Evolutionary conservation across 1,284 basidiomycete species (phyloP), one percentile per base, ranked within the genome.

Genomic region (Leccinum pseudoinsigne): DNA sequence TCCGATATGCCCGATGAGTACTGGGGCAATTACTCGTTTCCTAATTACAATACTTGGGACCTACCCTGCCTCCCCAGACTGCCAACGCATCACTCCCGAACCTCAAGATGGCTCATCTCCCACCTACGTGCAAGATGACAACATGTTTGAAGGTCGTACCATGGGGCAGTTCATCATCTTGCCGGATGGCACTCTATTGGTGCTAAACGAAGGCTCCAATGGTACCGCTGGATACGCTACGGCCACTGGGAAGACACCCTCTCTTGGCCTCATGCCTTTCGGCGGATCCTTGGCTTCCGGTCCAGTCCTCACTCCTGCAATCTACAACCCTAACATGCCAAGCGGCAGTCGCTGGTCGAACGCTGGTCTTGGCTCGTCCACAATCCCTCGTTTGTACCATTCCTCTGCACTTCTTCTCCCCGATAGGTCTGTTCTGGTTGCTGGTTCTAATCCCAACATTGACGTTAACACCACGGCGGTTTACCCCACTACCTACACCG

Each of bases 391-490:
- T 67, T 80, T 97, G 69, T 96, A 97, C 79, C 94, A 97, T 77
- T 95, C 93, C 3, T 87, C 87, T 8, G 94, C 93, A n/a, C 82
- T 97, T 18, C 85, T 98, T 42, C 87, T 98, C 40, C 89, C 94
- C 16, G 94, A 97, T 71, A 92, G 84, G 0, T 92, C 92, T 3
- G 88, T 98, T 56, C 78, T 97, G 64, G 84, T 97, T 64, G 94
- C 93, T 60, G 95, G 96, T 11, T 95, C 93, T 26, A 98, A 97
- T 78, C 95, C 95, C 47, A 97, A 97, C 75, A 83, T 93, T 62
- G 95, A 97, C 69, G 93, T 88, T 67, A 90, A 92, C 69, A 63
- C 80, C 10, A 78, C 80, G 34, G 84, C 90, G 26, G 69, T 83
- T 64, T 98, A 86, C 83, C 90, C 92, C 9, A 97, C 95, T 6